Base-by-base conservation (phyloP, 2,329 filamentous ascomycete genomes). In the Apiospora aurea region DNA sequence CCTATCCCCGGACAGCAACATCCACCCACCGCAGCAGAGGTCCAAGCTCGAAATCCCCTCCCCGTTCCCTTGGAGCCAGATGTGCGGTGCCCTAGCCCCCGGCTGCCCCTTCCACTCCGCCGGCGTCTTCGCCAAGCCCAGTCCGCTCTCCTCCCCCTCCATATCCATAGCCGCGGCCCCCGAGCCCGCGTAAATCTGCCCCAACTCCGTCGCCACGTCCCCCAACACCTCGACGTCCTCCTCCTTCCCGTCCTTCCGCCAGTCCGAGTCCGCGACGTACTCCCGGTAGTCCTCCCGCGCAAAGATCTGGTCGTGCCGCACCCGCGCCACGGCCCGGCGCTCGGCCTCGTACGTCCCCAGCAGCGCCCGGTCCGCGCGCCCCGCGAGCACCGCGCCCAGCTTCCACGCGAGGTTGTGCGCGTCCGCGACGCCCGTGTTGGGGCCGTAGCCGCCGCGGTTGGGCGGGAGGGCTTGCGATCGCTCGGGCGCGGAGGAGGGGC, bases 361-460 rank as follows among this genome's bases (percentile, higher is more conserved):
- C 0, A 85, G 70, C 0, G 57, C 71, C 3, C 72, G 44, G 0
- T 38, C 71, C 0, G 79, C 78, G 2, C 74, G 57, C 0, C 79
- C 76, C 0, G 72, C 75, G 0, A 83, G 29, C 0, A 83, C 81
- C 0, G 77, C 75, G 0, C 81, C 80, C 0, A 85, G 71, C 74
- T 85, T 85, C 84, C 83, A 85, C 0, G 82, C 80, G 1, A 86
- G 77, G 51, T 85, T 83, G 49, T 82, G 78, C 0, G 79, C 84
- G 71, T 86, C 84, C 13, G 79, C 73, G 69, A 85, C 73, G 71
- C 43, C 77, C 76, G 67, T 71, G 49, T 71, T 71, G n/a, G 29
- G 21, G 57, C 70, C 70, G n/a, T 67, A 49, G 2, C 70, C 70
- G 24, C 70, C 70, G 16, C 44, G 44, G 16, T 46, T 46, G 5